These are phyloP conservation scores for Pseudoturritis turrita DNA, from an alignment of 345 rosid species.

Conservation along the genomic window DNA sequence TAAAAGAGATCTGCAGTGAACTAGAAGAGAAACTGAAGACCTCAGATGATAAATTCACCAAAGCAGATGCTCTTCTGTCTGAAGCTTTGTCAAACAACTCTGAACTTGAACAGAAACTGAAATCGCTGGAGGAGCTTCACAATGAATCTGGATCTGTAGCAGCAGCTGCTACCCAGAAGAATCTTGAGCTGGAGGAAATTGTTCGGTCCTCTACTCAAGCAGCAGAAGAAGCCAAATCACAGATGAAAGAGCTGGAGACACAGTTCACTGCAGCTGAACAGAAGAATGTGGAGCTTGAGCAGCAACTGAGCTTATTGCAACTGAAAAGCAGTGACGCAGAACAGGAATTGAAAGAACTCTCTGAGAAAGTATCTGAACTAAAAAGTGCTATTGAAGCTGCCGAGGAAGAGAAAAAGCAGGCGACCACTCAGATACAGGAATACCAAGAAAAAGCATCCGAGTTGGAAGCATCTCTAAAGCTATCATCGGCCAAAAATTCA, in stretches of 20 bases:
- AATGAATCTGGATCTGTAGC: constrained; percentile 56
- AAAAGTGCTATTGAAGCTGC: constrained; percentile 39
- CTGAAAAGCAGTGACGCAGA: constrained; percentile 52
- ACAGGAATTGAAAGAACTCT: constrained; percentile 49
- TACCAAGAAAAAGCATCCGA: constrained; percentile 45
- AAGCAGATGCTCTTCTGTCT: constrained; percentile 64
- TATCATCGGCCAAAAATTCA: constrained; percentile 38
- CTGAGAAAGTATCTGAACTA: constrained; percentile 55
- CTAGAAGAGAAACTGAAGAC: constrained; percentile 63
- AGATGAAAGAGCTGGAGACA: constrained; percentile 63
- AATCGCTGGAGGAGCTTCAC: constrained; percentile 63
- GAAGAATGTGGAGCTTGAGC: constrained; percentile 72
- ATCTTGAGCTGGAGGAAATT: constrained; percentile 65
- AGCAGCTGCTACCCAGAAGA: constrained; percentile 63
- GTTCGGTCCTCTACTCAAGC: constrained; percentile 52
- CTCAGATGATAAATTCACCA: constrained; percentile 58
- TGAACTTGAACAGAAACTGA: constrained; percentile 72
- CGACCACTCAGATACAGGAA: constrained; percentile 41
- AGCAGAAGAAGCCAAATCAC: constrained; percentile 61
- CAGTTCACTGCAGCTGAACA: constrained; percentile 60
- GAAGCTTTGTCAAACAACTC: constrained; percentile 62
- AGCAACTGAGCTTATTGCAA: constrained; percentile 50
- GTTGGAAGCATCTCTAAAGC: constrained; percentile 56
- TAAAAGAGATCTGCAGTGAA: constrained; percentile 47
- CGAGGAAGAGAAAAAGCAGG: constrained; percentile 60